Evolutionary conservation across 179 eudicot genomes (phyloP), one percentile per base, ranked within the genome.

Genomic region (Actinidia polygama): DNA sequence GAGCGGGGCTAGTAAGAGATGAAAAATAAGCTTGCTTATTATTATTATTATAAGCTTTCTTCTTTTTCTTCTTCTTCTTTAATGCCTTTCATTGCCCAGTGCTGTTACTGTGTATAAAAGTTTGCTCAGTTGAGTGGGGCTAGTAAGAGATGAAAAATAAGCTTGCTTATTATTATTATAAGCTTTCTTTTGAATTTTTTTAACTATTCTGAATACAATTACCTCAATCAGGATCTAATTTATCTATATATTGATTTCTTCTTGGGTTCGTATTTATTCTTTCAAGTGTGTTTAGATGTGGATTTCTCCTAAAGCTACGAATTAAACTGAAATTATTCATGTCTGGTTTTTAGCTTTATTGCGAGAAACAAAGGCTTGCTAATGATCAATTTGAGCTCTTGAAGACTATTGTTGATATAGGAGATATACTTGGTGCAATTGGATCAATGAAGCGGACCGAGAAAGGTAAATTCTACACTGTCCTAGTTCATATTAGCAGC

Each of bases 361-460:
- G 98, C 81, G 98, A 96, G 87, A 95, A 93, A 89, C 95, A 93
- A 80, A 86, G 86, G 85, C 97, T 96, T 71, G 85, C 82, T 47
- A 74, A 78, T 59, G 86, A 91, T 85, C 95, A 93, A 50, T 96
- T 96, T 79, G 95, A 93, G 71, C 92, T 89, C 75, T 89, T 96
- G 86, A 96, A 93, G 85, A 82, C 91, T 0, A 88, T 93, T 78
- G 94, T 95, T 85, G 99, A 96, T 86, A 88, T 95, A 84, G 99
- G 98, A 64, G 99, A 96, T 85, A 92, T 96, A 78, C 85, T 96
- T 79, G 99, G 98, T 81, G 99, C 94, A 66, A 85, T 87, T 81
- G 99, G 98, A 55, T 90, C 98, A 54, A 83, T 96, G 50, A 96
- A 95, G 88, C 89, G 97, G 84, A 96, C 99, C 23, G 98, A 96